These are phyloP conservation scores for Capsicum chinense DNA, from an alignment of 257 asterid genomes.

Conservation along the genomic window DNA sequence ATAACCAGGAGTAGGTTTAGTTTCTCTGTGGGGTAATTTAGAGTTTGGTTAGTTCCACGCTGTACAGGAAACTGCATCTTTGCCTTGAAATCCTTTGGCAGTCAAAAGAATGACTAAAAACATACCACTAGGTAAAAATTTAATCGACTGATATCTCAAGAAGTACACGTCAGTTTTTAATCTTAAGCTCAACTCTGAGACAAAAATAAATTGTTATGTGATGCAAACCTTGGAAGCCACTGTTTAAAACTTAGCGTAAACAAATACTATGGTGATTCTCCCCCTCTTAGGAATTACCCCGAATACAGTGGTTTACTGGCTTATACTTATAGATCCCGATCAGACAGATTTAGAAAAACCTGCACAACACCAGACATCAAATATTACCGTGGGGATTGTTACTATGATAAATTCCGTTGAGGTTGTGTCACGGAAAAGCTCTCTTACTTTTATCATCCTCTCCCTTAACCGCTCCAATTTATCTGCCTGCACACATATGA, in stretches of 20 bases:
- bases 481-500: constrained; percentile 59
- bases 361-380: neutral
- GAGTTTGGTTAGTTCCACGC: constrained; percentile 1
- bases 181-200: neutral
- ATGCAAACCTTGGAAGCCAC: neutral
- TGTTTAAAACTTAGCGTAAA: neutral
- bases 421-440: constrained; percentile 84
- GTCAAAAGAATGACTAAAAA: neutral
- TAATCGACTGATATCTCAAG: neutral
- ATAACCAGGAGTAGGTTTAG: constrained; percentile 1
- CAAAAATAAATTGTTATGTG: constrained; percentile 10
- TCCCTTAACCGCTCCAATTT: constrained; percentile 88
- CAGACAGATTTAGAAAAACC: constrained; percentile 1
- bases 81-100: neutral
- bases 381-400: constrained; percentile 94
- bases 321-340: neutral
- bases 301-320: neutral
- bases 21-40: neutral
- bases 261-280: constrained; percentile 1
- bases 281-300: neutral
- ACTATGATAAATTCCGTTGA: constrained; percentile 92
- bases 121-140: neutral
- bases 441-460: constrained; percentile 97
- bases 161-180: neutral
- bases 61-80: constrained; percentile 21